These are phyloP conservation scores for Macrocybe gigantea DNA, from an alignment of 768 basidiomycete genomes.

Conservation along the genomic window DNA sequence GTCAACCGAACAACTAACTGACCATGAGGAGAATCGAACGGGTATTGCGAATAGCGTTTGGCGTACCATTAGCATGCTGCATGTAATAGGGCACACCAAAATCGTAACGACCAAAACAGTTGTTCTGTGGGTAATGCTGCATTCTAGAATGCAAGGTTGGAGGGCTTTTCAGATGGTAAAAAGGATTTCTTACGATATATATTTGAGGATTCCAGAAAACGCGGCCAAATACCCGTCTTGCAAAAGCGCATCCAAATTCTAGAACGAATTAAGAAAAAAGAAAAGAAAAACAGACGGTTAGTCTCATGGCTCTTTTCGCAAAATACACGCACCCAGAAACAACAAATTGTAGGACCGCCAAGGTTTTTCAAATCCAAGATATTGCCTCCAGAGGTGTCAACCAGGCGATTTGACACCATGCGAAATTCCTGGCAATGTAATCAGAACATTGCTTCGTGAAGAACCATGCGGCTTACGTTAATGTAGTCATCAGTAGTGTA, in stretches of 20 bases:
- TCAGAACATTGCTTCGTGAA: neutral
- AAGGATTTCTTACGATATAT: conserved; percentile 34
- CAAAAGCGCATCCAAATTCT: conserved; percentile 39
- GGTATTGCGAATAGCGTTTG: conserved; percentile 1
- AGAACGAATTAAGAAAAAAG: neutral
- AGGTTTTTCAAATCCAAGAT: conserved; percentile 31
- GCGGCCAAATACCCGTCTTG: conserved; percentile 32
- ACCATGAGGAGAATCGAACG: neutral
- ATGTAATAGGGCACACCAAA: conserved; percentile 37
- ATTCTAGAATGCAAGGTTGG: conserved; percentile 21
- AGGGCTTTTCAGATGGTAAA: neutral
- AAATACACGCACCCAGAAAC: conserved; percentile 35
- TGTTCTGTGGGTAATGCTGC: conserved; percentile 50
- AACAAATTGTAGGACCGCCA: conserved; percentile 47
- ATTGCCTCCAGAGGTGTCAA: conserved; percentile 31
- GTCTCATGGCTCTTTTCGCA: neutral
- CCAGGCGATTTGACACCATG: conserved; percentile 26
- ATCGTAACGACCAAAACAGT: conserved; percentile 30
- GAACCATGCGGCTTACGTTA: conserved; percentile 21
- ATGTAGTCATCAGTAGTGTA: conserved; percentile 44
- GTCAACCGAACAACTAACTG: conserved; percentile 31
- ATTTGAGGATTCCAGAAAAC: conserved; percentile 36
- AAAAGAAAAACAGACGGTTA: neutral
- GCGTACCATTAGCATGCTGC: conserved; percentile 35
- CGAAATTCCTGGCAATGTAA: conserved; percentile 31